These are phyloP conservation scores for Sugiyamaella xylanicola DNA, from an alignment of 1,139 yeast genomes.

Conservation along the genomic window DNA sequence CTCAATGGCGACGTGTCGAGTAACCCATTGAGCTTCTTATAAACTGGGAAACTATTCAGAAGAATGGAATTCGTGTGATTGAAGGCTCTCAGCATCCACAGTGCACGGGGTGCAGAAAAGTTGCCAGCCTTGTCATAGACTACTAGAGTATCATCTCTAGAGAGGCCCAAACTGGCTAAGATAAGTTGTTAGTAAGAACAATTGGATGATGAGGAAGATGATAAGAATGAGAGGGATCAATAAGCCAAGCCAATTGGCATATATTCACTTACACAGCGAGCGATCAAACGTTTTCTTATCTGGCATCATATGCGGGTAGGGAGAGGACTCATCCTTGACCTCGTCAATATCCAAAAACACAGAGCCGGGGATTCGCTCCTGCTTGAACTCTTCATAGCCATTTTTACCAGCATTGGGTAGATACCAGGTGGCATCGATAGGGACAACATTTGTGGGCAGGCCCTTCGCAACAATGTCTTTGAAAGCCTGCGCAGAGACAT, in stretches of 20 bases:
- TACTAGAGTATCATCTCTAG: conserved; percentile 60
- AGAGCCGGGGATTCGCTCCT: conserved; percentile 64
- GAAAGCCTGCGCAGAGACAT: conserved; percentile 20
- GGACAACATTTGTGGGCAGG: conserved; percentile 49
- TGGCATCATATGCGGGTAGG: conserved; percentile 92
- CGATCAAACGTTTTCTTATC: conserved; percentile 54
- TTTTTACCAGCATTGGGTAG: conserved; percentile 71
- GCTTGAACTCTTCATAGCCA: conserved; percentile 53
- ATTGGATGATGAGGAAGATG: no score
- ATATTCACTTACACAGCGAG: conserved; percentile 47
- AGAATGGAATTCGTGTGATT: conserved; percentile 70
- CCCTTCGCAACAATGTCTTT: conserved; percentile 16
- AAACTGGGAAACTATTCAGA: conserved; percentile 67
- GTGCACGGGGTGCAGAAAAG: conserved; percentile 86
- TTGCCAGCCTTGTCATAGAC: conserved; percentile 84
- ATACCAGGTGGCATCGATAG: conserved; percentile 91
- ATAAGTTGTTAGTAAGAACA: neutral
- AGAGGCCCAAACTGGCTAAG: conserved; percentile 41
- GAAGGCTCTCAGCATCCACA: conserved; percentile 81
- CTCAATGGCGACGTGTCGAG: conserved; percentile 42
- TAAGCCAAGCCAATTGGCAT: no score
- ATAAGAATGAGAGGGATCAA: no score
- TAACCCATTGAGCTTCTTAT: conserved; percentile 46
- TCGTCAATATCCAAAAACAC: conserved; percentile 80
- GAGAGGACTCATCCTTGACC: conserved; percentile 57